Evolutionary conservation across 2,329 filamentous ascomycete genomes (phyloP).

Genomic region (Knufia petricola): DNA sequence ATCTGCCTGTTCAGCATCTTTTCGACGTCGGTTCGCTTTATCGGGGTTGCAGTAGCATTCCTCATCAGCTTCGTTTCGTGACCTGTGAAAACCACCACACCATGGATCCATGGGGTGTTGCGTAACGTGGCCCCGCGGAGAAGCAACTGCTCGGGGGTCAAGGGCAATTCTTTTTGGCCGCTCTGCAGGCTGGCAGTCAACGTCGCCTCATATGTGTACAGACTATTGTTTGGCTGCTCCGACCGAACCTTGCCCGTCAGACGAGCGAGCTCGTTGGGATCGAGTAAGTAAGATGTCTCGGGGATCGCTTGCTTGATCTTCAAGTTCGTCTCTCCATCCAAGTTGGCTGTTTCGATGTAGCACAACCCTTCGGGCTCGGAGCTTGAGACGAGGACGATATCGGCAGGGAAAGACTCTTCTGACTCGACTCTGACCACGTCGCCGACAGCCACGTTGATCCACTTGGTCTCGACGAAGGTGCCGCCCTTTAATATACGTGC

Average conservation of each 20-base stretch:
- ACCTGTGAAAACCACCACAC: constrained; percentile 90
- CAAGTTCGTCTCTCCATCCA: constrained; percentile 95
- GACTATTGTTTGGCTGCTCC: constrained; percentile 94
- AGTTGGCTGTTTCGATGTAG: constrained; percentile 96
- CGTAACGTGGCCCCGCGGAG: constrained; percentile 85
- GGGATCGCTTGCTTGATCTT: constrained; percentile 98
- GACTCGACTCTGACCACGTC: constrained; percentile 90
- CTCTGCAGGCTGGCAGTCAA: constrained; percentile 83
- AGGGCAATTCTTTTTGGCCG: constrained; percentile 80
- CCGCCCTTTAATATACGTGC: constrained; percentile 75
- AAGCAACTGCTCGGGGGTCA: constrained; percentile 86
- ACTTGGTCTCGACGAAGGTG: constrained; percentile 74
- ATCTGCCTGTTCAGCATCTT: constrained; percentile 89
- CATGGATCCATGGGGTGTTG: constrained; percentile 96
- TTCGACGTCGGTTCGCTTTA: constrained; percentile 95
- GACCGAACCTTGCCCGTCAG: constrained; percentile 80
- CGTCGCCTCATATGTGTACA: constrained; percentile 97
- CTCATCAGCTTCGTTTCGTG: constrained; percentile 99
- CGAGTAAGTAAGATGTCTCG: constrained; percentile 81
- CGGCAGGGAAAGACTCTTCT: constrained; percentile 88
- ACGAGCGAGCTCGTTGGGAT: constrained; percentile 72
- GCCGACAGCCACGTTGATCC: constrained; percentile 87
- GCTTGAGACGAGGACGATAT: constrained; percentile 82
- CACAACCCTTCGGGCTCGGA: constrained; percentile 96
- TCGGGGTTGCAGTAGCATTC: constrained; percentile 91